Conservation (phyloP, 1,139 yeast species). For the Saccharomyces uvarum region DNA sequence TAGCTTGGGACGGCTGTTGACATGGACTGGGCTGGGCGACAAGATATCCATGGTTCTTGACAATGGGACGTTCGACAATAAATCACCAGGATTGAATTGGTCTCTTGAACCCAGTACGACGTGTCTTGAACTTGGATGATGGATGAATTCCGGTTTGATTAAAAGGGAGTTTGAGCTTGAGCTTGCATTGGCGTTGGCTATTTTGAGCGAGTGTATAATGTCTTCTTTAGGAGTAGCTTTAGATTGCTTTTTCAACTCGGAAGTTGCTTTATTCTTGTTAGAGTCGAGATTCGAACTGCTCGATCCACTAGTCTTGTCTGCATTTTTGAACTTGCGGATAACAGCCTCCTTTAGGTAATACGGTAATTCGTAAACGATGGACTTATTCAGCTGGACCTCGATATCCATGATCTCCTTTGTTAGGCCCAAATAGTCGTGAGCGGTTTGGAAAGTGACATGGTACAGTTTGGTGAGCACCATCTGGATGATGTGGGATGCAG, state of each 20-base stretch:
- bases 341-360: slow-evolving; percentile 50
- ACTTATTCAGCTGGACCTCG: slow-evolving; percentile 58
- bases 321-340: slow-evolving; percentile 37
- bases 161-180: slow-evolving; percentile 5
- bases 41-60: slow-evolving; percentile 38
- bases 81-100: slow-evolving; percentile 72
- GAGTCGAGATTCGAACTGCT: background rate
- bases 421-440: slow-evolving; percentile 77
- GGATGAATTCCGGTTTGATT: slow-evolving; percentile 7
- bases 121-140: slow-evolving; percentile 43
- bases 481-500: slow-evolving; percentile 89
- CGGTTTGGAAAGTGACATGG: slow-evolving; percentile 85
- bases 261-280: slow-evolving; percentile 1
- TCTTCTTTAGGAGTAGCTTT: slow-evolving; percentile 9
- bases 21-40: background rate
- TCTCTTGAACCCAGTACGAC: slow-evolving; percentile 56
- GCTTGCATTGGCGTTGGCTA: slow-evolving; percentile 1
- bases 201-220: slow-evolving; percentile 7
- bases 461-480: slow-evolving; percentile 81
- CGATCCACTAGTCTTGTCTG: background rate
- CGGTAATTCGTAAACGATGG: slow-evolving; percentile 49
- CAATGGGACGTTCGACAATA: slow-evolving; percentile 73
- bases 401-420: slow-evolving; percentile 76
- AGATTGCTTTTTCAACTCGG: background rate
- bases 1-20: background rate